phyloP scores from a whole-genome alignment of 2,329 filamentous ascomycete species.

The Clonostachys solani region DNA sequence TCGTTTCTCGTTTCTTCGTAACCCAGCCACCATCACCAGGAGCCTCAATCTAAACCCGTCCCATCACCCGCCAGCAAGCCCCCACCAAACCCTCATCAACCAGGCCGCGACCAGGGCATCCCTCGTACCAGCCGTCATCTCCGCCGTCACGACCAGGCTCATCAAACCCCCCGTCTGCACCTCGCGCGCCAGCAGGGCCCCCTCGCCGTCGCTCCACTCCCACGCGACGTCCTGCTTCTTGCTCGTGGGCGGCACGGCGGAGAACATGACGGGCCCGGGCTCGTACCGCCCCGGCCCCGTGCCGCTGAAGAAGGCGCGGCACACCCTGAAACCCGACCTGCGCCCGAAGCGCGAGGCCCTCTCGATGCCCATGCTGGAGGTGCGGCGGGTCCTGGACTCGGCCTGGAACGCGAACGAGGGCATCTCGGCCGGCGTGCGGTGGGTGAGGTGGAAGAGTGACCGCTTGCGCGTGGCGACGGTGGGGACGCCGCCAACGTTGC shows the following conservation, averaged over 20 bases:
- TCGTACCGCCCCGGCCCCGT: constrained; percentile 14
- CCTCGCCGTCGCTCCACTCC: constrained; percentile 23
- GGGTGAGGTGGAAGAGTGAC: constrained; percentile 27
- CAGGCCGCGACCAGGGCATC: constrained; percentile 28
- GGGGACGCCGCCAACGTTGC: constrained; percentile 12
- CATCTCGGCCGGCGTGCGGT: constrained; percentile 16
- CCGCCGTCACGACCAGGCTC: constrained; percentile 21
- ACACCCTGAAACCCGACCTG: constrained; percentile 17
- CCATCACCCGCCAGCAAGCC: constrained; percentile 23
- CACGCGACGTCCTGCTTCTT: constrained; percentile 11
- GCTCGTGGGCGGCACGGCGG: constrained; percentile 13
- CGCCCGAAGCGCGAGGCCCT: constrained; percentile 9
- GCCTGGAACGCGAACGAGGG: constrained; percentile 24
- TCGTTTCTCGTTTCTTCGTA: neutral
- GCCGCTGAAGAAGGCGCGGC: constrained; percentile 11
- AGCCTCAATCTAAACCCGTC: too few relatives aligned
- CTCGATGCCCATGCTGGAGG: constrained; percentile 19
- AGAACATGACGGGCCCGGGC: constrained; percentile 16
- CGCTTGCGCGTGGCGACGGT: constrained; percentile 17
- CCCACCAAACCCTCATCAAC: constrained; percentile 26
- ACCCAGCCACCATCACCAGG: too few relatives aligned
- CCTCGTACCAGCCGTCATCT: constrained; percentile 17
- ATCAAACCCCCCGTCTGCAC: constrained; percentile 15
- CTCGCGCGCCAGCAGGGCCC: constrained; percentile 22
- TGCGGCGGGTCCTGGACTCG: constrained; percentile 19